Evolutionary conservation across 2,329 filamentous ascomycete genomes (phyloP).

Genomic region (Nothomitra cinnamomea): DNA sequence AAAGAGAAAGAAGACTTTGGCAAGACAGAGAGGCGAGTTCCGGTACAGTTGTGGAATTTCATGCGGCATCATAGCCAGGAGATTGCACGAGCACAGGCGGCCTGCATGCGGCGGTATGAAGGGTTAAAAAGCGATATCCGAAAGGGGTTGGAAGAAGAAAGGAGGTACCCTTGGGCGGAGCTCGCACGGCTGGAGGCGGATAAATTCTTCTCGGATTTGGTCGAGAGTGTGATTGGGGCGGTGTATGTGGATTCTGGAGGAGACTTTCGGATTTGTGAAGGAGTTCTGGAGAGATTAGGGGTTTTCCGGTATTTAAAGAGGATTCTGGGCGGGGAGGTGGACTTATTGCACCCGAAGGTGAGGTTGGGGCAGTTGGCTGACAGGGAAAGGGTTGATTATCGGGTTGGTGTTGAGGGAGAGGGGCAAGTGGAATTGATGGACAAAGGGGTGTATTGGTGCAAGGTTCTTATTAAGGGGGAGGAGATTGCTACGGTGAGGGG

Average conservation of each 20-base stretch:
- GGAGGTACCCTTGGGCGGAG: slow-evolving; percentile 58
- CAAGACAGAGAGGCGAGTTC: slow-evolving; percentile 12
- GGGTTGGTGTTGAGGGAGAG: slow-evolving; percentile 13
- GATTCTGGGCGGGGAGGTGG: slow-evolving; percentile 33
- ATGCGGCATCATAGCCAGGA: slow-evolving; percentile 39
- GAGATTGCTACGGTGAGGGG: slow-evolving; percentile 29
- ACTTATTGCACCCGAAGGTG: slow-evolving; percentile 46
- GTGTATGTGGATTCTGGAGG: slow-evolving; percentile 65
- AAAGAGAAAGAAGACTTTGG: slow-evolving; percentile 18
- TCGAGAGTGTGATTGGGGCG: slow-evolving; percentile 68
- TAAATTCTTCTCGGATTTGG: slow-evolving; percentile 71
- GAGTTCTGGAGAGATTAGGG: slow-evolving; percentile 45
- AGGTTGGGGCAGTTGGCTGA: slow-evolving; percentile 43
- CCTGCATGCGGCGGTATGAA: slow-evolving; percentile 29
- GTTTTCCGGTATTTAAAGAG: slow-evolving; percentile 45
- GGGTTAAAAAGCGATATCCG: slow-evolving; percentile 32
- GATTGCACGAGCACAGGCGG: slow-evolving; percentile 30
- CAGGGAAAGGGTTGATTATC: slow-evolving; percentile 37
- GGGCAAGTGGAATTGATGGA: slow-evolving; percentile 8
- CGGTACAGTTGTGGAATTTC: slow-evolving; percentile 46
- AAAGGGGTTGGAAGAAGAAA: slow-evolving; percentile 30
- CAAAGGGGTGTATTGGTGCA: slow-evolving; percentile 14
- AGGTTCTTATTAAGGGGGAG: slow-evolving; percentile 30
- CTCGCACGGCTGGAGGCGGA: slow-evolving; percentile 47
- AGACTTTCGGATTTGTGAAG: slow-evolving; percentile 38